Conservation (phyloP, 257 asterid genomes). For the Solanum verrucosum region DNA sequence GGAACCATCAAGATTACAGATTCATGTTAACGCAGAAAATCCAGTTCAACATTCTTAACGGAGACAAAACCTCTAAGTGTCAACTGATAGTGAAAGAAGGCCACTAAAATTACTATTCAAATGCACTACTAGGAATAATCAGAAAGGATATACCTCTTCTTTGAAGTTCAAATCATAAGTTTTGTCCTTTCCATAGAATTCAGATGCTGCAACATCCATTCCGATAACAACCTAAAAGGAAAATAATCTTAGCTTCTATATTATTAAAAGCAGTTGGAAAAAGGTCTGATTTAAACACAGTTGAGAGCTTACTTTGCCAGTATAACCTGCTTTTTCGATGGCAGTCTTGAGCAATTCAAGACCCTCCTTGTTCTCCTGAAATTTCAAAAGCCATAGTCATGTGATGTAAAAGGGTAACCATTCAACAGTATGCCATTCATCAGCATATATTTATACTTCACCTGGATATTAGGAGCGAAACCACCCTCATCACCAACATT, state of each 20-base stretch:
- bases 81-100: background rate
- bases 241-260: background rate
- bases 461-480: conserved; percentile 98
- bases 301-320: conserved; percentile 51
- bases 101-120: background rate
- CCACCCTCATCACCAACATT: conserved; percentile 99
- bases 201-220: conserved; percentile 99
- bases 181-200: conserved; percentile 73
- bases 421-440: background rate
- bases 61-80: background rate
- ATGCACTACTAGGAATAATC: background rate
- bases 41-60: background rate
- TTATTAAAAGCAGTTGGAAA: background rate
- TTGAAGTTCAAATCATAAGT: conserved; percentile 89
- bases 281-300: background rate
- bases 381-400: conserved; percentile 1
- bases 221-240: conserved; percentile 75
- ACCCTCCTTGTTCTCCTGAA: conserved; percentile 97
- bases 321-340: conserved; percentile 53
- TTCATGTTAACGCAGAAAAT: background rate
- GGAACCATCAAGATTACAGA: background rate
- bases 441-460: background rate
- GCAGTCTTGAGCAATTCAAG: conserved; percentile 85
- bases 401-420: background rate
- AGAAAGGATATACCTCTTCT: conserved; percentile 52